Evolutionary conservation across 1,284 basidiomycete species (phyloP), one percentile per base, ranked within the genome.

Genomic region (Violaceomyces palustris): DNA sequence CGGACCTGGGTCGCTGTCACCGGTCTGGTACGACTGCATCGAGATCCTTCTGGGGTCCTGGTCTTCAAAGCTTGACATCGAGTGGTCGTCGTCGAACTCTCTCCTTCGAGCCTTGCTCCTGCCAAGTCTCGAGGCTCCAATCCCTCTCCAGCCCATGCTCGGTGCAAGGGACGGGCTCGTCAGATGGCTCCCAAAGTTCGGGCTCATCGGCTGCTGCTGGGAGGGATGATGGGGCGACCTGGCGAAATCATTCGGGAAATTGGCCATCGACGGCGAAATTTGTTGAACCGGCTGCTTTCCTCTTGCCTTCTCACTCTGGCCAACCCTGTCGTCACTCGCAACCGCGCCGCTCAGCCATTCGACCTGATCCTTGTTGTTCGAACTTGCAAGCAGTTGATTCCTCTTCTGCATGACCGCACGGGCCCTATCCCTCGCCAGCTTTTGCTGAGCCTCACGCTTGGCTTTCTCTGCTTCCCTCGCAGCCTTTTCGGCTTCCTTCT

Each of bases 381-480:
- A 52, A 17, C 56, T 48, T 3, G 66, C 61, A 35, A 69, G 23
- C 11, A 69, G 51, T 46, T 68, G 66, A 26, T 66, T 60, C 25
- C 89, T 86, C 78, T 96, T 96, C 72, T 85, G 83, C 83, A 97
- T 86, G 73, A 97, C 93, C 28, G 90, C 91, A 39, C 93, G 82
- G 6, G 93, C 89, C 65, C 93, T 85, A 64, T 97, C 92, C 64
- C 78, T 75, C 45, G 78, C 77, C 19, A 76, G 75, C 71, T 83
- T 83, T 73, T 85, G 82, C 23, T 82, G 83, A 35, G 87, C 81
- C 47, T 84, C 82, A 50, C 90, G 87, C 54, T 85, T 84, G 52
- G 88, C 85, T 72, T 85, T 84, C 77, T 93, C 89, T 12, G 57
- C 86, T 74, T 96, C 89, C 46, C 83, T 82, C 27, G 85, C 84